Evolutionary conservation across 768 basidiomycete genomes (phyloP).

Genomic region (Leccinum boreale): DNA sequence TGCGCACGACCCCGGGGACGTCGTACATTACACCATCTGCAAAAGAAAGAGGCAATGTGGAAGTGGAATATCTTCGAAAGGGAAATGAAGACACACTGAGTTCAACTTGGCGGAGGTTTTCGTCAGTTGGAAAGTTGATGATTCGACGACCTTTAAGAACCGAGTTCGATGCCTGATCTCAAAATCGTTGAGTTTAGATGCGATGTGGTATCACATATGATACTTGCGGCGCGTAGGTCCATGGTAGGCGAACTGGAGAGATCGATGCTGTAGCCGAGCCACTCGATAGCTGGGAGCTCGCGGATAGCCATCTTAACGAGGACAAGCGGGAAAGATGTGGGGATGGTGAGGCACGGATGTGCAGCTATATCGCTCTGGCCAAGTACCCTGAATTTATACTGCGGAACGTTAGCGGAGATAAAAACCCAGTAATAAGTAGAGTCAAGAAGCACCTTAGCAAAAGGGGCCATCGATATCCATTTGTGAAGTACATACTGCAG

Average conservation of each 20-base stretch:
- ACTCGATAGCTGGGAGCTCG: slow-evolving; percentile 9
- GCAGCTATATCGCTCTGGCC: background rate
- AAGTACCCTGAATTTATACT: background rate
- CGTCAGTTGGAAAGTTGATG: background rate
- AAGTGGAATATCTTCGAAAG: background rate
- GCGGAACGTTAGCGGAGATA: background rate
- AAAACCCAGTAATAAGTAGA: background rate
- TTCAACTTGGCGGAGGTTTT: background rate
- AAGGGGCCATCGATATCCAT: background rate
- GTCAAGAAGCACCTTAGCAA: background rate
- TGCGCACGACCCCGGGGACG: background rate
- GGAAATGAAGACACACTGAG: background rate
- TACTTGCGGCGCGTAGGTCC: slow-evolving; percentile 7
- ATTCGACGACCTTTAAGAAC: slow-evolving; percentile 3
- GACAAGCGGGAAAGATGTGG: background rate
- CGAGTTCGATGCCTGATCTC: background rate
- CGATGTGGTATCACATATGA: background rate
- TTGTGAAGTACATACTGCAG: background rate
- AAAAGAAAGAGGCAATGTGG: background rate
- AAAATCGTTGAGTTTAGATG: background rate
- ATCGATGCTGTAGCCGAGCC: slow-evolving; percentile 11
- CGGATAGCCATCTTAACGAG: background rate
- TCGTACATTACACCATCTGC: background rate
- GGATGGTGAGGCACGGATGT: background rate
- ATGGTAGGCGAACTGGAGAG: slow-evolving; percentile 10